A percentile compares a stretch with the other conserved stretches of the same genome.
phyloP scores from a whole-genome alignment of 1,284 basidiomycete genomes.

The Mycosarcoma mackinlayi region DNA sequence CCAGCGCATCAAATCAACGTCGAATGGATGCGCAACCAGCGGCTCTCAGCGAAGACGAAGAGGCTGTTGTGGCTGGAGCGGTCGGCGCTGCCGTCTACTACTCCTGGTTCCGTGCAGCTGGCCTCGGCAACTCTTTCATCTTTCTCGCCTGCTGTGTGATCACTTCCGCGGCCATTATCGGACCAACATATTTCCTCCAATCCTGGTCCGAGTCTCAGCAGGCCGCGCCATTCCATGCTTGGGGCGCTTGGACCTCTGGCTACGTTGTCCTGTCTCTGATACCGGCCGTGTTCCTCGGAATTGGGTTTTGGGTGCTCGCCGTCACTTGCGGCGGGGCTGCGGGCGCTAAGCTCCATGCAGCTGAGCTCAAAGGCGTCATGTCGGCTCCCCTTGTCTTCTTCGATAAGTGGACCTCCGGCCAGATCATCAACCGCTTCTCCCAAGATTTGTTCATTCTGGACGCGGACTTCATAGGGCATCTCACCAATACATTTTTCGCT shows the following conservation, averaged over 20 bases:
- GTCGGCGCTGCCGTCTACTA: slow-evolving; percentile 33
- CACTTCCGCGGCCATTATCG: too few relatives aligned
- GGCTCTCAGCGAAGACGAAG: slow-evolving; percentile 27
- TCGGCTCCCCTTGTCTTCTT: neutral
- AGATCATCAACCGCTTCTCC: neutral
- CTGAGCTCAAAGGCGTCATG: too few relatives aligned
- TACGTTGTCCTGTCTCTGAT: too few relatives aligned
- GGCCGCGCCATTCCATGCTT: too few relatives aligned
- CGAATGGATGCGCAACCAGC: slow-evolving; percentile 18
- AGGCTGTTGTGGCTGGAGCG: slow-evolving; percentile 36
- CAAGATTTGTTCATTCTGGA: neutral
- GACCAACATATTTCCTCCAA: too few relatives aligned
- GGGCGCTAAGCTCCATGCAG: too few relatives aligned
- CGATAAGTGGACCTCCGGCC: neutral
- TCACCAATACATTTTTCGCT: neutral
- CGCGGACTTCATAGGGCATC: neutral
- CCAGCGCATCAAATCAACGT: slow-evolving; percentile 5
- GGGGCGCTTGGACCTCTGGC: too few relatives aligned
- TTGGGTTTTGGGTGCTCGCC: too few relatives aligned
- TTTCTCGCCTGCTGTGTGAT: too few relatives aligned
- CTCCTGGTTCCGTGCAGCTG: slow-evolving; percentile 29
- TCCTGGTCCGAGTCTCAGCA: too few relatives aligned
- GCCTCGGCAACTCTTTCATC: slow-evolving; percentile 17
- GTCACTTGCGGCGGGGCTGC: too few relatives aligned
- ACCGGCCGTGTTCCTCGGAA: too few relatives aligned